These are phyloP conservation scores for Amphicarpaea edgeworthii DNA, from an alignment of 306 rosid species.

Conservation along the genomic window DNA sequence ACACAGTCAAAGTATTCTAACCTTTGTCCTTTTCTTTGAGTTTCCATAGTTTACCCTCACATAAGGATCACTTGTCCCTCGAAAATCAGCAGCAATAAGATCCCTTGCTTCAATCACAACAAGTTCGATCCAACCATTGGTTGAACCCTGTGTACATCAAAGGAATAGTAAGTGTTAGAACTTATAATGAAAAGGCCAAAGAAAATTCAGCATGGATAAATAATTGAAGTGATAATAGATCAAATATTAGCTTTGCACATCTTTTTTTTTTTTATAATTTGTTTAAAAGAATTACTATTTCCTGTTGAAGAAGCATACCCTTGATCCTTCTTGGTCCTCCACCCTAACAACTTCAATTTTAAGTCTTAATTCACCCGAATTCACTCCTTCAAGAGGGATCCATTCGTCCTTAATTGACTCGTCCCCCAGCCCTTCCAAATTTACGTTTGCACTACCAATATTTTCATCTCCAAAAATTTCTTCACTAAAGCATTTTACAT, in stretches of 20 bases:
- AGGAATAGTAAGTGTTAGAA: background rate
- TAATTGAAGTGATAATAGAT: background rate
- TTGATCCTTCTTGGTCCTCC: constrained; percentile 77
- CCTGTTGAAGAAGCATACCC: constrained; percentile 59
- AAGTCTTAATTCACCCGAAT: constrained; percentile 90
- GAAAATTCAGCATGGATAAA: constrained; percentile 11
- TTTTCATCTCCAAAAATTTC: constrained; percentile 83
- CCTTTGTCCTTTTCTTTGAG: constrained; percentile 89
- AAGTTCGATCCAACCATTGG: constrained; percentile 78
- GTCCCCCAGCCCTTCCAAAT: constrained; percentile 87
- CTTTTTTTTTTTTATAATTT: constrained; percentile 6
- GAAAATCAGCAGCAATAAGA: constrained; percentile 90
- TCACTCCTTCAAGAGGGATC: constrained; percentile 91
- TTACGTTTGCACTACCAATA: constrained; percentile 89
- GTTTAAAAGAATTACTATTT: constrained; percentile 28
- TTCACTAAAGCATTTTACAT: constrained; percentile 72
- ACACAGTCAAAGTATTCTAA: constrained; percentile 46
- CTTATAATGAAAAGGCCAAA: background rate
- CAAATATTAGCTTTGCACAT: background rate
- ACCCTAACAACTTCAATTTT: constrained; percentile 73
- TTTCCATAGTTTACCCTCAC: constrained; percentile 91
- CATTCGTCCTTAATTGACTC: constrained; percentile 78
- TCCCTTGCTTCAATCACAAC: constrained; percentile 85
- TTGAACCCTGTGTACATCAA: constrained; percentile 57
- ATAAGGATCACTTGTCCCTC: constrained; percentile 98